These are phyloP conservation scores for Globisporangium spinosum DNA, from an alignment of 352 stramenopile genomes.

Conservation along the genomic window DNA sequence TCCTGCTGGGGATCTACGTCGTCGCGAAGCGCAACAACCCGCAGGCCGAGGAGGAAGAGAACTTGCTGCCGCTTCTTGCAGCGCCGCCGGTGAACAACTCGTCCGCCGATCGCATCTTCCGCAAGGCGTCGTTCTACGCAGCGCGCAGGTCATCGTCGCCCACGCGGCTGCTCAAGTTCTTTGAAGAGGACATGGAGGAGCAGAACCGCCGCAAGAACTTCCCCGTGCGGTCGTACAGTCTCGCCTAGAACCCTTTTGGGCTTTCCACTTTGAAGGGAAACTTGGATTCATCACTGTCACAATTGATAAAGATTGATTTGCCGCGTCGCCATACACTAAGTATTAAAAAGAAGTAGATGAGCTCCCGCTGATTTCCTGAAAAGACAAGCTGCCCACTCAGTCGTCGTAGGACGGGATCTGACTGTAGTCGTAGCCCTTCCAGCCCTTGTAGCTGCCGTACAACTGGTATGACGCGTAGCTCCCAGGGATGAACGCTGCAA, in stretches of 20 bases:
- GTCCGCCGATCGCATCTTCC: constrained; percentile 46
- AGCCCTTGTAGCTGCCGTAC: constrained; percentile 79
- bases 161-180: constrained; percentile 22
- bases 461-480: constrained; percentile 78
- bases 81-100: constrained; percentile 42
- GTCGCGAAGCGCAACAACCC: constrained; percentile 51
- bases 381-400: constrained; percentile 18
- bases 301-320: not conserved
- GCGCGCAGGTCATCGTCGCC: constrained; percentile 32
- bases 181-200: constrained; percentile 17
- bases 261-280: not conserved
- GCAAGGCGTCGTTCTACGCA: constrained; percentile 52
- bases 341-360: not conserved
- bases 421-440: constrained; percentile 83
- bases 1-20: constrained; percentile 71
- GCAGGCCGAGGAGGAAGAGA: constrained; percentile 47
- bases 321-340: not conserved
- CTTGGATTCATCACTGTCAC: not conserved
- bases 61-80: constrained; percentile 47
- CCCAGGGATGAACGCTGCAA: constrained; percentile 74
- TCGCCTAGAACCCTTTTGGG: constrained; percentile 1
- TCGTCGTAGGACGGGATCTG: constrained; percentile 85
- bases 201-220: constrained; percentile 5
- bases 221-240: constrained; percentile 13
- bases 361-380: not conserved